These are phyloP conservation scores for Trichoderma sp. DNA, from an alignment of 2,329 filamentous ascomycete species.

Conservation along the genomic window DNA sequence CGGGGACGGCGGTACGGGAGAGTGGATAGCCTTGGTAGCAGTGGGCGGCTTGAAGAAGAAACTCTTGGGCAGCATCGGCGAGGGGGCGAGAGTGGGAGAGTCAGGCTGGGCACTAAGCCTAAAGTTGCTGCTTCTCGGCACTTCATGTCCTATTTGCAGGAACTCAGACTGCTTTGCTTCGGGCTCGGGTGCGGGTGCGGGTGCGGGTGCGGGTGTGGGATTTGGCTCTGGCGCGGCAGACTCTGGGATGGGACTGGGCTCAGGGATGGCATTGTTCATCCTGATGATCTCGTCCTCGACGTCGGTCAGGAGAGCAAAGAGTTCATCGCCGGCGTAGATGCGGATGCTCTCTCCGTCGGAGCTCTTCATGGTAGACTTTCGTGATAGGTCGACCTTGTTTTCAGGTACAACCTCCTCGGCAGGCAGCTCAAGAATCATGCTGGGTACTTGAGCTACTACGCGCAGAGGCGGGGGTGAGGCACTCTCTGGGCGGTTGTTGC, in stretches of 20 bases:
- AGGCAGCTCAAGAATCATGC: slow-evolving; percentile 53
- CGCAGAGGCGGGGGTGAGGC: slow-evolving; percentile 50
- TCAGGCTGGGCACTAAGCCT: slow-evolving; percentile 41
- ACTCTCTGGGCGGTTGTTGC: slow-evolving; percentile 34
- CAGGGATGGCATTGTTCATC: slow-evolving; percentile 30
- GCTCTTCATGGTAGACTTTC: slow-evolving; percentile 31
- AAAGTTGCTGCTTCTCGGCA: slow-evolving; percentile 54
- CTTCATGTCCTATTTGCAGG: slow-evolving; percentile 41
- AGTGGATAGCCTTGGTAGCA: neutral
- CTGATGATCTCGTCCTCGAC: slow-evolving; percentile 52
- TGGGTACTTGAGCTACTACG: slow-evolving; percentile 52
- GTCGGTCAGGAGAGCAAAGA: slow-evolving; percentile 64
- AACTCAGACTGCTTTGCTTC: slow-evolving; percentile 21
- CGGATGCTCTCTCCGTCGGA: slow-evolving; percentile 61
- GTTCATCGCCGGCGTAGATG: slow-evolving; percentile 65
- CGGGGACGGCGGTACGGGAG: slow-evolving; percentile 29
- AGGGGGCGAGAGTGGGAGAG: slow-evolving; percentile 18
- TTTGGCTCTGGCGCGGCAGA: neutral
- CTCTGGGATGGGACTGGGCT: slow-evolving; percentile 14
- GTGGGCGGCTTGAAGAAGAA: neutral
- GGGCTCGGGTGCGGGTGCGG: slow-evolving; percentile 19
- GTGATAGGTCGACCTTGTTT: slow-evolving; percentile 27
- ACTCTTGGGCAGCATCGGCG: neutral
- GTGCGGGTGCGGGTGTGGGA: slow-evolving; percentile 12
- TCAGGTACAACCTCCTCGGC: slow-evolving; percentile 38